These are phyloP conservation scores for Punica granatum DNA, from an alignment of 345 rosid genomes.

Conservation along the genomic window DNA sequence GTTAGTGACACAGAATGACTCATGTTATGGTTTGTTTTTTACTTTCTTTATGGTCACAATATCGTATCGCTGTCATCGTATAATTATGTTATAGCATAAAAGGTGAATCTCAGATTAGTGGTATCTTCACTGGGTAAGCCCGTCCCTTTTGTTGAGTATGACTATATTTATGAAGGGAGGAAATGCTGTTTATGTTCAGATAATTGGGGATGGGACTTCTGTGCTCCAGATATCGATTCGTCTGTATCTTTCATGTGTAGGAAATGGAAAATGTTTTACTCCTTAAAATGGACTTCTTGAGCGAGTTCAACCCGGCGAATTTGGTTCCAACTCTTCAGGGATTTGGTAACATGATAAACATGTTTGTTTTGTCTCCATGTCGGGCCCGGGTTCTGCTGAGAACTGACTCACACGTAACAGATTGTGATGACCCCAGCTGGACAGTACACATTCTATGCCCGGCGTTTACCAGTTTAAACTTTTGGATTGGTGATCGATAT, in stretches of 20 bases:
- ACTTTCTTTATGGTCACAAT: neutral
- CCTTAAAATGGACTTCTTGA: neutral
- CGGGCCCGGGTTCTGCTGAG: neutral
- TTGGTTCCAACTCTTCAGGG: neutral
- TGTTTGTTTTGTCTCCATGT: neutral
- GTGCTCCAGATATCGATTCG: neutral
- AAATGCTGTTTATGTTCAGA: neutral
- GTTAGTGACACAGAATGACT: constrained; percentile 2
- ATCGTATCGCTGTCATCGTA: neutral
- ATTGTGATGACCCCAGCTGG: neutral
- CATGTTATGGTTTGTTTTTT: constrained; percentile 2
- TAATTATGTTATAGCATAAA: neutral
- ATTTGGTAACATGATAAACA: neutral
- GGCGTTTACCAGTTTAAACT: neutral
- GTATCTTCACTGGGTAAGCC: neutral
- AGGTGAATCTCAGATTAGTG: neutral
- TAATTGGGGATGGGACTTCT: neutral
- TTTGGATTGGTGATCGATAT: too few relatives aligned
- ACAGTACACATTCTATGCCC: neutral
- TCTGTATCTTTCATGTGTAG: constrained; percentile 2
- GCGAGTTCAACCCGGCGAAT: neutral
- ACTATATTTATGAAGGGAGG: neutral
- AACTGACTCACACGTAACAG: neutral
- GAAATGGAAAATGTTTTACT: neutral
- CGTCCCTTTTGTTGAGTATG: neutral